Evolutionary conservation across 805 yeast genomes (phyloP).

Genomic region (Candida schatavii): DNA sequence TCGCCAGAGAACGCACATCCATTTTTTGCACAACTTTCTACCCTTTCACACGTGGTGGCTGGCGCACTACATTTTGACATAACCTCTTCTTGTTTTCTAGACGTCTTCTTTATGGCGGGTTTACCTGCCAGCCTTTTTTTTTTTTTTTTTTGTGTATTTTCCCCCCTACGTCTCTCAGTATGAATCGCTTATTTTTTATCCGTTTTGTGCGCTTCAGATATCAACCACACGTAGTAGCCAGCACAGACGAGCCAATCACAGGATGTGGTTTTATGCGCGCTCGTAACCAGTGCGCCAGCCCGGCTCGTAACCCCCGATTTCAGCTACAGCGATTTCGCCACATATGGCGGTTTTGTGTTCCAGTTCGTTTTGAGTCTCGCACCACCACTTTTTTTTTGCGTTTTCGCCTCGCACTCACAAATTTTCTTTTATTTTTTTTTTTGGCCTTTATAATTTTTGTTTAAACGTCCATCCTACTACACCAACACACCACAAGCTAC

Average conservation of each 20-base stretch:
- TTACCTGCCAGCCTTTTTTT: not conserved
- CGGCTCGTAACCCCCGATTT: slow-evolving; percentile 1
- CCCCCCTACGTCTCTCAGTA: slow-evolving; percentile 3
- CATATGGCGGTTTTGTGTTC: not conserved
- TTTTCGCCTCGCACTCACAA: not conserved
- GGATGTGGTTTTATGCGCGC: not conserved
- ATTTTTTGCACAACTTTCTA: not conserved
- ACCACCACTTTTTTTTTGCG: slow-evolving; percentile 1
- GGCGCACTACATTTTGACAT: not conserved
- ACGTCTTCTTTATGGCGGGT: not conserved
- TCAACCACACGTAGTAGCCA: not conserved
- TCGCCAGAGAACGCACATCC: too few species aligned
- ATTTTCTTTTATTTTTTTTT: slow-evolving; percentile 4
- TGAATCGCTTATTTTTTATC: not conserved
- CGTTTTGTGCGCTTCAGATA: too few species aligned
- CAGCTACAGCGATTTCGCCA: slow-evolving; percentile 5
- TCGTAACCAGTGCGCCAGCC: not conserved
- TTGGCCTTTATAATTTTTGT: not conserved
- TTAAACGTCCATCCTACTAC: slow-evolving; percentile 1
- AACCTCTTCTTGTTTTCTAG: not conserved
- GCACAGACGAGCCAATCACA: not conserved
- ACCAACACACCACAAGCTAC: too few species aligned
- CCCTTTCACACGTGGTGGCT: not conserved
- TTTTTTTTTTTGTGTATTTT: not conserved
- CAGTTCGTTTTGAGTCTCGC: slow-evolving; percentile 4